Base-by-base conservation (phyloP, 305 asterid species). In the Andrographis paniculata region DNA sequence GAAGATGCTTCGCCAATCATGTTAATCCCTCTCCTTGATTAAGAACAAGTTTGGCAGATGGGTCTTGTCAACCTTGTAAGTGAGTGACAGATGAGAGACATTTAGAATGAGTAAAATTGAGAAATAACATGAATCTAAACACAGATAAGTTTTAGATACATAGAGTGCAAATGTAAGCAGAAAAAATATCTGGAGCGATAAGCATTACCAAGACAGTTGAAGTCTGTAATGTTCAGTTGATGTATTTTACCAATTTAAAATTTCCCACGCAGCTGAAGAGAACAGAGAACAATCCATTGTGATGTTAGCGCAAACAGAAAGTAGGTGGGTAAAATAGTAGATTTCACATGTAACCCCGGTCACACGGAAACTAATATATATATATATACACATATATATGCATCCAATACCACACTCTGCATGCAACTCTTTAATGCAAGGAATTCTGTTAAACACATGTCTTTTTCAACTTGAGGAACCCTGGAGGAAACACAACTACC, bases 391-490 rank as follows among this genome's bases (percentile, higher is more conserved):
- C n/a, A n/a, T n/a, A n/a, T n/a, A 45, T 53, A 48, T 42, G 40
- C 30, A 37, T 5, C n/a, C 74, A 39, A 53, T 88, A 89, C 95
- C 82, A 69, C 74, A 45, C 59, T 85, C 72, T 73, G 78, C 93
- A 85, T 78, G 79, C 98, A 89, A 65, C 72, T 75, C 56, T 73
- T 70, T 50, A 89, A 77, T 55, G 55, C 55, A 53, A 78, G 65
- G 61, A 89, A 89, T 66, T 89, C 93, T 73, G 77, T 82, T 52
- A 62, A 55, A 51, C 97, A 85, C 93, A 77, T 74, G 66, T 88
- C 91, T 27, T 55, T 77, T 64, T 88, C 95, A 42, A 89, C 75
- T 70, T 69, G 75, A 56, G 95, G 95, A 65, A 82, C 75, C 68
- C 74, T 85, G 54, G 81, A 65, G 16, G 93, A 79, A 67, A 85